Percentiles rank a stretch among this genome's conserved stretches.
Evolutionary conservation across 306 rosid species (phyloP).

Genomic region (Pyrus betulifolia): DNA sequence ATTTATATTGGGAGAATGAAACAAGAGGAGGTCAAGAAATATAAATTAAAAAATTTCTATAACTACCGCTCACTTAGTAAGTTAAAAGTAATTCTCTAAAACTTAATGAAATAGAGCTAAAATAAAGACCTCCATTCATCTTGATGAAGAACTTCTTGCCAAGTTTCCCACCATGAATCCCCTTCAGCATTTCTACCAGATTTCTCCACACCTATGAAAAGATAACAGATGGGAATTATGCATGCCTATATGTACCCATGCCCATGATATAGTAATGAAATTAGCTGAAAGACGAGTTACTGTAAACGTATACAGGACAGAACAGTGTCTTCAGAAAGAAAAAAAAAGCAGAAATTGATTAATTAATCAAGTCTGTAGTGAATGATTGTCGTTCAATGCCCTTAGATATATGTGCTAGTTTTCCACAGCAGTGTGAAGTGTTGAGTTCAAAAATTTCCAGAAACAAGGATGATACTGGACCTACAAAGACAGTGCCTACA

Average conservation of each 20-base stretch:
- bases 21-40: background rate
- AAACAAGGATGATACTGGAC: background rate
- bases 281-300: background rate
- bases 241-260: background rate
- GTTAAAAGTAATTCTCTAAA: background rate
- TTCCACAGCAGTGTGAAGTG: background rate
- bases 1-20: conserved; percentile 5
- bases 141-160: conserved; percentile 98
- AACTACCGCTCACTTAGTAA: background rate
- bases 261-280: background rate
- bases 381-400: background rate
- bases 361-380: background rate
- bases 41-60: background rate
- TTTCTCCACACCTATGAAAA: conserved; percentile 77
- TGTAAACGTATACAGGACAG: background rate
- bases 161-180: conserved; percentile 99
- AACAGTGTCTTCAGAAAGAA: background rate
- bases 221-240: background rate
- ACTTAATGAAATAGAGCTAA: background rate
- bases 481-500: background rate
- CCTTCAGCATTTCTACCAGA: conserved; percentile 91
- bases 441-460: background rate
- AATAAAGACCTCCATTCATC: conserved; percentile 88
- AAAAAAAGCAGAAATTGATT: background rate
- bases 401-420: background rate